Conservation (phyloP, 2,329 filamentous ascomycete species). For the Pseudocercospora pini-densiflorae region DNA sequence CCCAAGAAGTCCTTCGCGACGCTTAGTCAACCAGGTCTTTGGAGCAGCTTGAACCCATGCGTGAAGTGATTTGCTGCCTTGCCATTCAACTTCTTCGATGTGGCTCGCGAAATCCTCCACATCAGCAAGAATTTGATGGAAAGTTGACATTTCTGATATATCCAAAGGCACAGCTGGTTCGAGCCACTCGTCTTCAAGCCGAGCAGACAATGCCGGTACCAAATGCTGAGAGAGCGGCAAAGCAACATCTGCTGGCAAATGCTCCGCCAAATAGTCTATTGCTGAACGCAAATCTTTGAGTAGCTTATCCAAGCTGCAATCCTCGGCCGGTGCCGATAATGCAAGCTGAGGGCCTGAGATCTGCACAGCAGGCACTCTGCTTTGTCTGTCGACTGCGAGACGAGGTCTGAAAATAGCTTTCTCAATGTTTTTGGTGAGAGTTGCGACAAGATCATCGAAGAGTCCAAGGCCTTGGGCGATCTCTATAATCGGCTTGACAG, state of each 20-base stretch:
- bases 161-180: constrained; percentile 76
- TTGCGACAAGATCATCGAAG: constrained; percentile 34
- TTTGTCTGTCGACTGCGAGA: constrained; percentile 28
- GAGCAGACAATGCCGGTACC: constrained; percentile 69
- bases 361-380: constrained; percentile 22
- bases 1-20: constrained; percentile 78
- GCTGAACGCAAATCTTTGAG: constrained; percentile 51
- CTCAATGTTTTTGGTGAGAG: constrained; percentile 37
- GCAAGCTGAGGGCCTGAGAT: constrained; percentile 35
- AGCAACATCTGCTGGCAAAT: constrained; percentile 55
- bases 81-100: constrained; percentile 67
- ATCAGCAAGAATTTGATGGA: constrained; percentile 70
- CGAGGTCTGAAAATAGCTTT: constrained; percentile 36
- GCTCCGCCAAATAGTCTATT: constrained; percentile 56
- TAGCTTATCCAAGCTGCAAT: constrained; percentile 34
- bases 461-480: constrained; percentile 31
- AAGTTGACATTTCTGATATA: constrained; percentile 70
- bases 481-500: constrained; percentile 25
- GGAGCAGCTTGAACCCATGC: constrained; percentile 84
- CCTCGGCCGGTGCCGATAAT: constrained; percentile 26
- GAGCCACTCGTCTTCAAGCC: constrained; percentile 75
- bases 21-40: constrained; percentile 82
- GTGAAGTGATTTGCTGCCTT: constrained; percentile 64
- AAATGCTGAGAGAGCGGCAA: constrained; percentile 68
- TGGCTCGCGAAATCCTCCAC: constrained; percentile 67